These are phyloP conservation scores for Cucumis hystrix DNA, from an alignment of 306 rosid species.

Conservation along the genomic window DNA sequence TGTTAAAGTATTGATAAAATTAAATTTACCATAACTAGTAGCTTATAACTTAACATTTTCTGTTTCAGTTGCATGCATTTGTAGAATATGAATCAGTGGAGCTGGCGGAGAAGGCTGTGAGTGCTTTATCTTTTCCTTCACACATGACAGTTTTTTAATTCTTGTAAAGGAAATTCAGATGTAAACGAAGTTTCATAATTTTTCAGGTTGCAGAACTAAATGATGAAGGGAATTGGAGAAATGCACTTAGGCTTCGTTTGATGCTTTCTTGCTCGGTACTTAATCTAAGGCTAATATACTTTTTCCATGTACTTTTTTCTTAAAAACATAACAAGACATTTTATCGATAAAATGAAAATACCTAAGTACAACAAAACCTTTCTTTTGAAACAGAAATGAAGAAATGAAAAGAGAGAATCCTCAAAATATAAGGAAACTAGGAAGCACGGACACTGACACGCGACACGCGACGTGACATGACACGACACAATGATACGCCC, in stretches of 20 bases:
- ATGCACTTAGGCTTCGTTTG: constrained; percentile 77
- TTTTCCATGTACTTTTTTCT: background rate
- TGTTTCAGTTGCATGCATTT: constrained; percentile 82
- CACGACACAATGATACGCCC: too few relatives aligned
- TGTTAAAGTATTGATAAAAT: too few relatives aligned
- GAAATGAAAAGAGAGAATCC: too few relatives aligned
- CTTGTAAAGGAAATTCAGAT: background rate
- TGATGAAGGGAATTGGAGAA: constrained; percentile 90
- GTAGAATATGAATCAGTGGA: constrained; percentile 90
- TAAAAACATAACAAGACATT: too few relatives aligned
- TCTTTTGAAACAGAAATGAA: too few relatives aligned
- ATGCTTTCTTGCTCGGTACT: constrained; percentile 63
- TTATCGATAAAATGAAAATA: too few relatives aligned
- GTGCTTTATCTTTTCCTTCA: constrained; percentile 19
- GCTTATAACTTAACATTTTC: background rate
- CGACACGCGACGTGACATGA: too few relatives aligned
- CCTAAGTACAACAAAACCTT: too few relatives aligned
- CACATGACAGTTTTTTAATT: background rate
- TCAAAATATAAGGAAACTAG: too few relatives aligned
- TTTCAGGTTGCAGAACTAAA: constrained; percentile 76
- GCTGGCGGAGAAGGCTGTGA: constrained; percentile 94
- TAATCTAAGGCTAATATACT: background rate
- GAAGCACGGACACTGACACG: too few relatives aligned
- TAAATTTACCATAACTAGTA: too few relatives aligned
- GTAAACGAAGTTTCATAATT: background rate